Evolutionary conservation across 108 stramenopile species (phyloP).

Genomic region (Epithemia pelagica): DNA sequence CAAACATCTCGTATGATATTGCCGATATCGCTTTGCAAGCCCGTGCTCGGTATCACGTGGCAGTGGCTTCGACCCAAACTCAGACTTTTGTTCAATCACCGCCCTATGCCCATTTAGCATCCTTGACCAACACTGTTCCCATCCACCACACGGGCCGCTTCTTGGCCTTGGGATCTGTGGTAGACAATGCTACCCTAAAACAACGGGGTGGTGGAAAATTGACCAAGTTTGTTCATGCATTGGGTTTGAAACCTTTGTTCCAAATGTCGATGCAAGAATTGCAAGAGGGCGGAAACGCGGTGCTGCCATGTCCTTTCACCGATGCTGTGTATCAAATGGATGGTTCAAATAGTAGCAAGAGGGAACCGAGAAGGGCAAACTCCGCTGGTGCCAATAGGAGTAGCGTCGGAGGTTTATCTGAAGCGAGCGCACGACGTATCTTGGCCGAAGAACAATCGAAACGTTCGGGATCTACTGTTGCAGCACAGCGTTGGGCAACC

Average conservation of each 20-base stretch:
- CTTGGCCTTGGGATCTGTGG: constrained; percentile 53
- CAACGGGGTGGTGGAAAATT: constrained; percentile 31
- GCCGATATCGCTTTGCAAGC: constrained; percentile 58
- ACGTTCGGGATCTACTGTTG: constrained; percentile 4
- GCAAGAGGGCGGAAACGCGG: constrained; percentile 22
- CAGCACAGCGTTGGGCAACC: constrained; percentile 28
- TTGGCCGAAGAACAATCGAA: constrained; percentile 30
- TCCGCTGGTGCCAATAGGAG: background rate
- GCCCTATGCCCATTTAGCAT: constrained; percentile 21
- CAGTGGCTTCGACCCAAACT: constrained; percentile 12
- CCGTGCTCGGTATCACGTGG: constrained; percentile 75
- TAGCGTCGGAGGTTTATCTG: constrained; percentile 29
- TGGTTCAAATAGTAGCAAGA: background rate
- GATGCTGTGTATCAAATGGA: constrained; percentile 34
- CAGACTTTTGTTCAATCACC: constrained; percentile 15
- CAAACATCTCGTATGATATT: constrained; percentile 53
- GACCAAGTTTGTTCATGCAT: constrained; percentile 79
- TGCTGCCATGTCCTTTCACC: constrained; percentile 58
- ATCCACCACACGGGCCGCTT: constrained; percentile 60
- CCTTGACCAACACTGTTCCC: constrained; percentile 21
- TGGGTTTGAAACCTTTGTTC: constrained; percentile 66
- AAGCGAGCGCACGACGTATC: constrained; percentile 51
- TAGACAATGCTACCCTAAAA: constrained; percentile 22
- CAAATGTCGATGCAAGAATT: constrained; percentile 29
- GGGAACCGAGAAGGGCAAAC: too few relatives aligned